A percentile compares a stretch with the other conserved stretches of the same genome.
phyloP scores from a whole-genome alignment of 257 asterid genomes.

The Jacaranda mimosifolia region DNA sequence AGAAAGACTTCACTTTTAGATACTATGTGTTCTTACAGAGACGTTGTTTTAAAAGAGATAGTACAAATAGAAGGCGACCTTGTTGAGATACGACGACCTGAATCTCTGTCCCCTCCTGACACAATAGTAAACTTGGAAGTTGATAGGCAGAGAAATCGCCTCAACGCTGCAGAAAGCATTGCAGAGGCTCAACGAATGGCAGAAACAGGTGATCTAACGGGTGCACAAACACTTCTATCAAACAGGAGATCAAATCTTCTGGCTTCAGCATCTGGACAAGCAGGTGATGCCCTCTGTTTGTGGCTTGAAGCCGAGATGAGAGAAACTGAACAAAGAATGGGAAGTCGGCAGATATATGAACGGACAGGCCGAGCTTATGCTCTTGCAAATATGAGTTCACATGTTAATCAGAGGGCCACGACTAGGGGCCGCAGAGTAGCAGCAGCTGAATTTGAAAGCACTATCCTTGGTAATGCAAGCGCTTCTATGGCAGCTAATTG shows the following conservation, averaged over 20 bases:
- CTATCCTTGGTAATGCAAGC: background rate
- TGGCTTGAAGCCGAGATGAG: conserved; percentile 48
- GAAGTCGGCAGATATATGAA: conserved; percentile 38
- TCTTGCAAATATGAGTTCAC: conserved; percentile 47
- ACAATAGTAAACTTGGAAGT: conserved; percentile 43
- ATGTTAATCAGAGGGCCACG: conserved; percentile 49
- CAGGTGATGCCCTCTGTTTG: conserved; percentile 44
- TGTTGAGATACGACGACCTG: conserved; percentile 48
- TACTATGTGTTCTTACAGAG: conserved; percentile 43
- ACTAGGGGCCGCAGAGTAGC: conserved; percentile 34
- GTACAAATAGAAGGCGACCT: conserved; percentile 36
- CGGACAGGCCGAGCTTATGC: conserved; percentile 52
- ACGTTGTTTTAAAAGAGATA: conserved; percentile 28
- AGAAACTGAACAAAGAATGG: conserved; percentile 50
- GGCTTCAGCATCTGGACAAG: conserved; percentile 42
- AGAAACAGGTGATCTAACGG: conserved; percentile 49
- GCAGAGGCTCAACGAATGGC: conserved; percentile 53
- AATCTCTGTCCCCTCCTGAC: conserved; percentile 23
- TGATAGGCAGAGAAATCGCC: conserved; percentile 56
- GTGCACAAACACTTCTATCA: conserved; percentile 38
- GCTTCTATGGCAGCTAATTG: background rate
- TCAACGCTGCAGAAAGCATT: conserved; percentile 44
- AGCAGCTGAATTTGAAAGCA: background rate
- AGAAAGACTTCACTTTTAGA: conserved; percentile 44
- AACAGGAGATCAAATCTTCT: conserved; percentile 27